Conservation (phyloP, 352 stramenopile genomes). For the Globisporangium radiosum region DNA sequence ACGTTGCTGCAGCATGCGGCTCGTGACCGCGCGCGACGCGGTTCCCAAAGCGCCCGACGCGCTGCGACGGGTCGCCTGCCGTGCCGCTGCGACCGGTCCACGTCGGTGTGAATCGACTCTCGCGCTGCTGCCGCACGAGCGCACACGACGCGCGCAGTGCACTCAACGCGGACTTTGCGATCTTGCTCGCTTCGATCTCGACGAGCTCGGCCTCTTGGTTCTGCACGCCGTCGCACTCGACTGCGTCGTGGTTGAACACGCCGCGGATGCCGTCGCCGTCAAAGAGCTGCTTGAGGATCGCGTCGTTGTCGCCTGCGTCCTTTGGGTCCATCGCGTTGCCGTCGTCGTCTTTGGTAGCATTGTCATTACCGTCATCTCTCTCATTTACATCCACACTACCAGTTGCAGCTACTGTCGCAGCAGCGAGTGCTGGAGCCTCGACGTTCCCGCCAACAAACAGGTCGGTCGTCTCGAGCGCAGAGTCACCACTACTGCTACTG, state of each 20-base stretch:
- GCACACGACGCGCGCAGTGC: slow-evolving; percentile 76
- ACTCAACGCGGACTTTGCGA: slow-evolving; percentile 80
- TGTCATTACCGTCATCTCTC: not conserved
- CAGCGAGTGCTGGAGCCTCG: slow-evolving; percentile 35
- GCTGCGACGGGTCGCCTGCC: slow-evolving; percentile 58
- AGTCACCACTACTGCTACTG: not conserved
- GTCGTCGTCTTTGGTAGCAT: not conserved
- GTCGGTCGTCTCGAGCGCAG: slow-evolving; percentile 88
- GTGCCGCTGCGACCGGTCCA: slow-evolving; percentile 71
- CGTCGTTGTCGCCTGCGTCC: slow-evolving; percentile 58
- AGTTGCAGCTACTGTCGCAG: slow-evolving; percentile 5
- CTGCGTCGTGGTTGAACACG: slow-evolving; percentile 94
- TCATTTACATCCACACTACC: too few relatives aligned
- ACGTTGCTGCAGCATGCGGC: slow-evolving; percentile 7
- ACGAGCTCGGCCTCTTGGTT: slow-evolving; percentile 89
- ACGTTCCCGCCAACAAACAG: slow-evolving; percentile 88
- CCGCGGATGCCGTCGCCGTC: slow-evolving; percentile 87
- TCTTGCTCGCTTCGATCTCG: slow-evolving; percentile 89
- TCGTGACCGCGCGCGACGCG: slow-evolving; percentile 22
- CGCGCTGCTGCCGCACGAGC: slow-evolving; percentile 57
- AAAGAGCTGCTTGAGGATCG: slow-evolving; percentile 88
- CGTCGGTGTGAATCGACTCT: slow-evolving; percentile 60
- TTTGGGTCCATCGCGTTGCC: not conserved
- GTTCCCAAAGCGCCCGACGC: slow-evolving; percentile 35
- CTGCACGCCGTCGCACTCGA: slow-evolving; percentile 84